Percentiles rank a stretch among this genome's conserved stretches.
phyloP scores from a whole-genome alignment of 2,329 filamentous ascomycete species.

The Fusarium algeriense region DNA sequence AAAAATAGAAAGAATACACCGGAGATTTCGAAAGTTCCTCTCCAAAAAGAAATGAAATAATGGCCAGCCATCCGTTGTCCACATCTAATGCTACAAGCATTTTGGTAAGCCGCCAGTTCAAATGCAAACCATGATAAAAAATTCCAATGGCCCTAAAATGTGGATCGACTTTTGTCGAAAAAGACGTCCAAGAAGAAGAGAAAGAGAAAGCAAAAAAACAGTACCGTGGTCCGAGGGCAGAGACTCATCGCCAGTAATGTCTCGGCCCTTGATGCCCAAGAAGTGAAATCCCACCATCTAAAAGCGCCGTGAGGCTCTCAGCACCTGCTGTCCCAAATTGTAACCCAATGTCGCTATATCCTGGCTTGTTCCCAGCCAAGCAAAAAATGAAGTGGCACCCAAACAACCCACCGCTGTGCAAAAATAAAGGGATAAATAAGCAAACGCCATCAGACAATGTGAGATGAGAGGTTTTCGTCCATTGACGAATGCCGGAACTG shows the following conservation, averaged over 20 bases:
- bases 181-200: conserved; percentile 29
- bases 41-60: conserved; percentile 29
- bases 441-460: conserved; percentile 19
- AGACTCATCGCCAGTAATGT: conserved; percentile 25
- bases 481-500: conserved; percentile 25
- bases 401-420: conserved; percentile 46
- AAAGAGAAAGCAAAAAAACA: background rate
- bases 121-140: conserved; percentile 40
- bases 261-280: conserved; percentile 9
- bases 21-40: conserved; percentile 3
- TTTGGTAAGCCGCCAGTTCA: conserved; percentile 14
- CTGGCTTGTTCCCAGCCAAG: conserved; percentile 33
- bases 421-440: conserved; percentile 21
- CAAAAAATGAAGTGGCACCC: conserved; percentile 28
- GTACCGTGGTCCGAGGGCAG: background rate
- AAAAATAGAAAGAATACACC: conserved; percentile 15
- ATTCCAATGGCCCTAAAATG: conserved; percentile 32
- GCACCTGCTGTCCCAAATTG: conserved; percentile 42
- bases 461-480: conserved; percentile 30
- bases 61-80: conserved; percentile 36
- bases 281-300: conserved; percentile 27
- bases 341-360: conserved; percentile 37
- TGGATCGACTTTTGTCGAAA: conserved; percentile 30
- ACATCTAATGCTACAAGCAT: conserved; percentile 20
- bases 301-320: conserved; percentile 48